These are phyloP conservation scores for Sinapis alba DNA, from an alignment of 441 rosid species.

Conservation along the genomic window DNA sequence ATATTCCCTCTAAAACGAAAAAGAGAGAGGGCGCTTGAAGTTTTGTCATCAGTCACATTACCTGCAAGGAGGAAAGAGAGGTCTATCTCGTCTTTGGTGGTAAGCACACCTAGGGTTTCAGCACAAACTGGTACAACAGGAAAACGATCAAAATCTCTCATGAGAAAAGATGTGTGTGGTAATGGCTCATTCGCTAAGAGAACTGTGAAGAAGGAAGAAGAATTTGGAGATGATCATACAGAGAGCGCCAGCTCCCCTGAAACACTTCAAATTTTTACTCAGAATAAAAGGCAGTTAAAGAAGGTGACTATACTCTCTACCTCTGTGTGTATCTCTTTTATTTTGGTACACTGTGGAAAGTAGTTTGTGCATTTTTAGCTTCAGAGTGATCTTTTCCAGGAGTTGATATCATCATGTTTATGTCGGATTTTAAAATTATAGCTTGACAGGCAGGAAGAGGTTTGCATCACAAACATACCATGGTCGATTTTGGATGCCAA, in stretches of 20 bases:
- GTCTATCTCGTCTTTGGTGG: slow-evolving; percentile 61
- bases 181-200: slow-evolving; percentile 50
- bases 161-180: slow-evolving; percentile 51
- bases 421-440: background rate
- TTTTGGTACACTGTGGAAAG: slow-evolving; percentile 12
- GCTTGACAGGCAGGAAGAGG: slow-evolving; percentile 12
- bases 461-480: background rate
- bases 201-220: too few relatives aligned
- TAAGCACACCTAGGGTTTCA: slow-evolving; percentile 51
- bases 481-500: slow-evolving; percentile 3
- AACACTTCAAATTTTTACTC: slow-evolving; percentile 50
- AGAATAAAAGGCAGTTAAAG: slow-evolving; percentile 57
- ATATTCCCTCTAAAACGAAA: slow-evolving; percentile 46
- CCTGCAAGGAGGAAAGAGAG: slow-evolving; percentile 61
- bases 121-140: slow-evolving; percentile 50
- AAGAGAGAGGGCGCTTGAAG: slow-evolving; percentile 24
- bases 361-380: slow-evolving; percentile 7
- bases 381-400: slow-evolving; percentile 5
- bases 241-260: slow-evolving; percentile 60
- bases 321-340: slow-evolving; percentile 1
- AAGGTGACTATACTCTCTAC: slow-evolving; percentile 29
- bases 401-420: background rate
- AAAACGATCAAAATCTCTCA: slow-evolving; percentile 47
- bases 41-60: slow-evolving; percentile 47
- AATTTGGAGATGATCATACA: slow-evolving; percentile 45